phyloP scores from a whole-genome alignment of 345 rosid genomes.

The Euphorbia pulcherrima region DNA sequence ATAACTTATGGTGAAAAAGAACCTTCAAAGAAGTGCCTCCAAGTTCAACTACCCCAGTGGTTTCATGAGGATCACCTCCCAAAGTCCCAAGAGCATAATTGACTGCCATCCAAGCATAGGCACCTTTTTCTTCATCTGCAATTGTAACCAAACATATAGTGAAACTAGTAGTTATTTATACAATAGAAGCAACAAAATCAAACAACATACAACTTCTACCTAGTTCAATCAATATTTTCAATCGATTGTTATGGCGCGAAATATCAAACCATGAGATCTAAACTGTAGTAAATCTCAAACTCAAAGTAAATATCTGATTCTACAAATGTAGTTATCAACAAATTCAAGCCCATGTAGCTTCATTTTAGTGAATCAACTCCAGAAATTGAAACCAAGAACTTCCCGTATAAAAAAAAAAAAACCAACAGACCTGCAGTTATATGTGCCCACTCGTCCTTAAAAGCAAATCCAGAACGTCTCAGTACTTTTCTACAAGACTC shows the following conservation, averaged over 20 bases:
- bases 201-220: slow-evolving; percentile 2
- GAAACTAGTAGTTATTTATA: neutral
- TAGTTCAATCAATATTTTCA: neutral
- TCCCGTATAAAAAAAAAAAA: neutral
- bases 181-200: neutral
- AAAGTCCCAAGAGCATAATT: slow-evolving; percentile 44
- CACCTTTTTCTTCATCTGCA: slow-evolving; percentile 39
- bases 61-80: slow-evolving; percentile 38
- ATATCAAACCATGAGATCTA: neutral
- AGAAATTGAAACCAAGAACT: neutral
- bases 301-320: neutral
- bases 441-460: slow-evolving; percentile 43
- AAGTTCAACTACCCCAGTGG: slow-evolving; percentile 41
- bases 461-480: slow-evolving; percentile 37
- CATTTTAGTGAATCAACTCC: neutral
- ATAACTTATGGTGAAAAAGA: slow-evolving; percentile 10
- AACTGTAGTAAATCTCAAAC: neutral
- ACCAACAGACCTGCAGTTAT: slow-evolving; percentile 29
- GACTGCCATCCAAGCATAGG: slow-evolving; percentile 43
- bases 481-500: slow-evolving; percentile 31
- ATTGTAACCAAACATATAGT: slow-evolving; percentile 3
- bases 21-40: slow-evolving; percentile 50
- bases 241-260: neutral
- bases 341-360: too few species aligned
- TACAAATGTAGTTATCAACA: neutral